A percentile compares a stretch with the other conserved stretches of the same genome.
These are phyloP conservation scores for Aspergillus alliaceus DNA, from an alignment of 2,329 filamentous ascomycete species.

Conservation along the genomic window DNA sequence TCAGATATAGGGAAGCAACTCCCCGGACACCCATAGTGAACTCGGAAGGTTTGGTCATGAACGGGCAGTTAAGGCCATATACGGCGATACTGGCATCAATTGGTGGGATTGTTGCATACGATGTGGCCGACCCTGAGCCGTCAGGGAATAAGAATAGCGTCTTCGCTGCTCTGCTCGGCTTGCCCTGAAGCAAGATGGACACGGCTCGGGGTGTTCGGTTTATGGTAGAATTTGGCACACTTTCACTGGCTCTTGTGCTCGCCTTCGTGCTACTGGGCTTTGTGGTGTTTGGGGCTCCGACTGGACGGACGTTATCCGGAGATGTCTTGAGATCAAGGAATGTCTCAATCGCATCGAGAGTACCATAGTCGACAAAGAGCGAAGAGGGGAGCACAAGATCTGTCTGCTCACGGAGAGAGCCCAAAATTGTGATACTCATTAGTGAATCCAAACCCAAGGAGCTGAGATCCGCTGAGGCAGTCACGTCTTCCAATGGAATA, in stretches of 20 bases:
- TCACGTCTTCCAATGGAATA: background rate
- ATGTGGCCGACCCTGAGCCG: conserved; percentile 48
- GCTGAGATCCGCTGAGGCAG: background rate
- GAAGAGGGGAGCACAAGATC: background rate
- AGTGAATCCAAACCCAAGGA: background rate
- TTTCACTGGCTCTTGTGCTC: background rate
- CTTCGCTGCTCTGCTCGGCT: background rate
- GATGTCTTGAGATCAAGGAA: background rate
- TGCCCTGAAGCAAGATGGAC: background rate
- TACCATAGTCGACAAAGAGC: background rate
- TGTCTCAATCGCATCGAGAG: background rate
- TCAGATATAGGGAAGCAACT: conserved; percentile 23
- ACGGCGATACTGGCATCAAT: conserved; percentile 51
- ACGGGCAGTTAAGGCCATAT: conserved; percentile 52
- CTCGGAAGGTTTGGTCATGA: conserved; percentile 32
- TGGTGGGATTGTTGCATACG: conserved; percentile 39
- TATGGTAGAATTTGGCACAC: background rate
- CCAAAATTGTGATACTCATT: background rate
- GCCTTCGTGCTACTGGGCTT: background rate
- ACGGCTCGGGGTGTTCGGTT: background rate
- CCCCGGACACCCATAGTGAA: background rate
- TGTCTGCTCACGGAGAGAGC: background rate
- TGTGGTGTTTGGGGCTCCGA: background rate
- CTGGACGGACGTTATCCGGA: background rate
- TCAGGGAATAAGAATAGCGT: conserved; percentile 50